Conservation (phyloP, 257 asterid species). For the Schizonepeta tenuifolia region DNA sequence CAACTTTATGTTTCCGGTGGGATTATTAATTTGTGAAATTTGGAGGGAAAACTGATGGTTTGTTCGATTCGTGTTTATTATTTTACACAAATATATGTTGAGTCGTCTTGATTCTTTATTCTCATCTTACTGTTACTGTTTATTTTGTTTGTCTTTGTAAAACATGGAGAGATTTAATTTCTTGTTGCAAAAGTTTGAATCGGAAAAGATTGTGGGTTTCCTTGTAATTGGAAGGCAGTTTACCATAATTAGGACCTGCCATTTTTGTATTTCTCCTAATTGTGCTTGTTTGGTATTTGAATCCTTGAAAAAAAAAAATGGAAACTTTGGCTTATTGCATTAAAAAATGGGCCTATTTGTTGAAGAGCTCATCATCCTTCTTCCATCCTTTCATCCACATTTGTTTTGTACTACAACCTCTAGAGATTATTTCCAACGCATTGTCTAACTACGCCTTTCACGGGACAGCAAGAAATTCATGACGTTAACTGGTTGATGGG, state of each 20-base stretch:
- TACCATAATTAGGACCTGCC: slow-evolving; percentile 17
- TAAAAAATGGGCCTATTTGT: not conserved
- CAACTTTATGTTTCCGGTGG: slow-evolving; percentile 31
- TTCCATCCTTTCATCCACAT: not conserved
- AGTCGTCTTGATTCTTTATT: slow-evolving; percentile 10
- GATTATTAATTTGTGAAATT: slow-evolving; percentile 26
- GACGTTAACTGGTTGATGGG: not conserved
- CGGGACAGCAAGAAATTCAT: not conserved
- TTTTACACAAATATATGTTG: slow-evolving; percentile 30
- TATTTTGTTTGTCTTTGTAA: not conserved
- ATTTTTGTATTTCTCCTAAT: not conserved
- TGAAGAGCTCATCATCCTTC: not conserved
- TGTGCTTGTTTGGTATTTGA: not conserved
- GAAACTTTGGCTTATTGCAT: not conserved
- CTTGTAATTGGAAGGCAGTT: not conserved
- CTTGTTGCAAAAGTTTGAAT: slow-evolving; percentile 7
- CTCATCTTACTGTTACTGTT: slow-evolving; percentile 1
- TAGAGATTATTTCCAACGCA: not conserved
- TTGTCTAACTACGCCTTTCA: not conserved
- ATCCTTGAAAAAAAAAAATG: not conserved
- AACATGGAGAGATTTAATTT: slow-evolving; percentile 7
- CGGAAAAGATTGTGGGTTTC: slow-evolving; percentile 1
- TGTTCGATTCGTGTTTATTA: slow-evolving; percentile 13
- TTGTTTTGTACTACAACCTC: not conserved
- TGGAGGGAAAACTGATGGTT: slow-evolving; percentile 33